Evolutionary conservation across 441 rosid species (phyloP), one percentile per base, ranked within the genome.

Genomic region (Aquilaria agallochum): DNA sequence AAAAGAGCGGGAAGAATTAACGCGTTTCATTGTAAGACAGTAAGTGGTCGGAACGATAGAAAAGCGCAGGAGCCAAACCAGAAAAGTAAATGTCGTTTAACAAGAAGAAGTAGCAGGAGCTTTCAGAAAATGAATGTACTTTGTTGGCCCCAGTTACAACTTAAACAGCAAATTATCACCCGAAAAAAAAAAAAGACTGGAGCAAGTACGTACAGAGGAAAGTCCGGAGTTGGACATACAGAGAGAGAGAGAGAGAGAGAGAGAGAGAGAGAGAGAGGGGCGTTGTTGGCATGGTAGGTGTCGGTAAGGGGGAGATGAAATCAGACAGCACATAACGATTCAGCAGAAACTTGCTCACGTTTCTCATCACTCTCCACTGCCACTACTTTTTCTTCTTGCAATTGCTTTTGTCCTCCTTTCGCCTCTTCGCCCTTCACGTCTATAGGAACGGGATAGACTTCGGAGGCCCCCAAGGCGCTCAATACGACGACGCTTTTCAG

Each of bases 401-500:
- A 36, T 8, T 36, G 3, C 5, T 69, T 69, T 14, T 72, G 66
- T 4, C 40, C 66, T 32, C 67, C 78, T 8, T 74, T 60, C 30
- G 31, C 59, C 10, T 57, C 50, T 36, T 59, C 61, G 49, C 30
- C 36, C 4, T 45, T 52, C 8, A 12, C 5, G 46, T 74, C 82
- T 5, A 76, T 20, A 20, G 27, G 27, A 20, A 20, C 72, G 0
- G 87, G 86, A 55, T 76, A 59, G 2, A 83, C 80, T 60, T 80
- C 96, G 13, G 80, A 67, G 53, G 60, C 67, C 5, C 83, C 87
- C 8, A 67, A 32, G n/a, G 79, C 46, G 76, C 70, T 30, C 45
- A 69, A 31, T 44, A 77, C 59, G 11, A 79, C 76, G 32, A 74
- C 63, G 51, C 20, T 76, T 64, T 76, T 73, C 12, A 74, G 53